A percentile compares a stretch with the other conserved stretches of the same genome.
Conservation (phyloP, 2,329 filamentous ascomycete species). For the Thielaviopsis euricoi region DNA sequence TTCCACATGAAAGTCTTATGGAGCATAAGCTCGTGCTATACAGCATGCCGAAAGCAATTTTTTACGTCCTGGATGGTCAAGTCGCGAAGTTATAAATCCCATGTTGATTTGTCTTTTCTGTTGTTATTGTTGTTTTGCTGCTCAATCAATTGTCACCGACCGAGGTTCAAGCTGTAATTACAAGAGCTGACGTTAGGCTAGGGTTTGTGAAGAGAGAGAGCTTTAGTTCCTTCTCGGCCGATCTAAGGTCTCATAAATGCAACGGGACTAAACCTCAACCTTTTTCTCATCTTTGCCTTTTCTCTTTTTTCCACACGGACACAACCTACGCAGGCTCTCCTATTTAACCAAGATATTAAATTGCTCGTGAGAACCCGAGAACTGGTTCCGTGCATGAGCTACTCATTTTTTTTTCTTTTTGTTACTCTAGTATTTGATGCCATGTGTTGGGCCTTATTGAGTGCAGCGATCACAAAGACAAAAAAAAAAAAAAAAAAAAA, state of each 20-base stretch:
- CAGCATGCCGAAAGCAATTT: no score
- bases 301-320: no score
- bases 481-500: no score
- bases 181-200: background rate
- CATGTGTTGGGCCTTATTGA: background rate
- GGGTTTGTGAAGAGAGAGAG: background rate
- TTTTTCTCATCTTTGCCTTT: background rate
- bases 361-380: background rate
- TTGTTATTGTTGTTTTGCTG: no score
- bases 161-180: background rate
- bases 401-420: background rate
- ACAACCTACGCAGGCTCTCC: no score
- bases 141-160: background rate
- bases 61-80: no score
- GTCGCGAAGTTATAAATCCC: background rate
- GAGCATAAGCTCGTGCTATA: background rate
- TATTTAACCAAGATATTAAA: no score
- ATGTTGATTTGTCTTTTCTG: background rate
- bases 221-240: conserved; percentile 2
- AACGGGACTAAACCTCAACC: background rate
- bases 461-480: no score
- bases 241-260: background rate
- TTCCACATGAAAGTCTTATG: background rate
- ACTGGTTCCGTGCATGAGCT: background rate
- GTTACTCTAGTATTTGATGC: no score